A percentile compares a stretch with the other conserved stretches of the same genome.
Evolutionary conservation across 345 rosid species (phyloP).

Genomic region (Syzygium oleosum): DNA sequence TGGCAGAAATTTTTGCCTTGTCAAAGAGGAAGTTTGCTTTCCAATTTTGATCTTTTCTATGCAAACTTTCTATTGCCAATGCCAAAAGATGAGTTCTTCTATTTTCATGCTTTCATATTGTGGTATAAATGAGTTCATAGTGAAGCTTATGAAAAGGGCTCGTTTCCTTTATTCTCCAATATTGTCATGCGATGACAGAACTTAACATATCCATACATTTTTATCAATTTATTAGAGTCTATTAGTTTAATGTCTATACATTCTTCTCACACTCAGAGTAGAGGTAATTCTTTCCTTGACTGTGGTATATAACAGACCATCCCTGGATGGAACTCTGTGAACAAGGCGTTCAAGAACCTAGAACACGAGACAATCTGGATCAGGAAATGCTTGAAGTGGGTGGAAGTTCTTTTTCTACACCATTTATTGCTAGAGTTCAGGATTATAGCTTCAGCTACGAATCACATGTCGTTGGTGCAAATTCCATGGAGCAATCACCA

Average conservation of each 20-base stretch:
- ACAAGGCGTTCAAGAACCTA: conserved; percentile 23
- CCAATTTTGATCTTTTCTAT: neutral
- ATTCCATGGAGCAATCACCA: conserved; percentile 21
- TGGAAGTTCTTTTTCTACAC: conserved; percentile 30
- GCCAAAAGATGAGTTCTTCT: neutral
- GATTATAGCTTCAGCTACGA: conserved; percentile 54
- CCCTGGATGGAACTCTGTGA: conserved; percentile 55
- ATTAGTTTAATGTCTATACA: neutral
- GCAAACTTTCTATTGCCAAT: neutral
- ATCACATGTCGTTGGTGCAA: conserved; percentile 5
- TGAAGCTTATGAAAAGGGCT: neutral
- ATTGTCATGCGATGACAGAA: neutral
- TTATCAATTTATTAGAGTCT: neutral
- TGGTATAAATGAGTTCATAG: neutral
- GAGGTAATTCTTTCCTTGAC: neutral
- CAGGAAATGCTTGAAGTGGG: conserved; percentile 27
- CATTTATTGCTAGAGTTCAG: conserved; percentile 24
- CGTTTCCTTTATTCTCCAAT: neutral
- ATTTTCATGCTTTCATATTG: neutral
- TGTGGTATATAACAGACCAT: conserved; percentile 39
- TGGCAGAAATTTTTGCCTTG: neutral
- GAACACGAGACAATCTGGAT: conserved; percentile 16
- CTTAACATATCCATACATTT: neutral
- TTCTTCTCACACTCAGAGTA: neutral
- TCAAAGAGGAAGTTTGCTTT: neutral